Evolutionary conservation across 2,329 filamentous ascomycete species (phyloP), one percentile per base, ranked within the genome.

Genomic region (Exophiala xenobiotica): DNA sequence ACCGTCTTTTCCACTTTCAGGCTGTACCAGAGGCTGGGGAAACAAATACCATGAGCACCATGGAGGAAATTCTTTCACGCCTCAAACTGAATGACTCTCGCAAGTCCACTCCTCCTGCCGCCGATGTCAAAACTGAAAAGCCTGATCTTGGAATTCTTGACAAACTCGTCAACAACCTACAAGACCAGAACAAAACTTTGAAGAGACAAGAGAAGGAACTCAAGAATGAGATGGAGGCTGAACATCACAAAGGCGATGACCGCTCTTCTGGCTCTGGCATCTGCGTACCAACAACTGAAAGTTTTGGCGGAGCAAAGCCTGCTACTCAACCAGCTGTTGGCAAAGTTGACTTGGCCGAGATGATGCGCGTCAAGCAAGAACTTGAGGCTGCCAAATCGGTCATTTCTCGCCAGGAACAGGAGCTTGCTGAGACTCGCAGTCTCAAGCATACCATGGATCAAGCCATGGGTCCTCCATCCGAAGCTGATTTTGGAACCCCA

Each of bases 121-220:
- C 49, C 9, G 56, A 56, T 14, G 31, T 39, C 42, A 58, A 61
- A 46, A 26, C 40, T 19, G 48, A 50, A 7, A 52, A 56, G 44
- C 9, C 38, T 43, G 54, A 60, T 24, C 49, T 56, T 23, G 53
- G 61, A 19, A 63, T 63, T 3, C 59, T 90, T 16, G 53, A 64
- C 38, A 64, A 64, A 9, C 61, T 90, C 45, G 74, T 90, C 58
- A 81, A 85, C 49, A 87, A 85, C 65, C 77, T 92, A 41, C 81
- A 82, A n/a, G 84, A 90, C 67, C 86, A 90, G 63, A 81, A 86
- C 63, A 73, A 74, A 37, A 67, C 76, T n/a, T 69, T 85, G 43
- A 75, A 74, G 44, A 78, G 81, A 67, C 82, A 86, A 64, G 79
- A 78, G 54, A 74, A 80, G 51, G 74, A 75, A 46, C 65, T 81